Base-by-base conservation (phyloP, 805 yeast species). In the Helenozyma rhizophorensis region DNA sequence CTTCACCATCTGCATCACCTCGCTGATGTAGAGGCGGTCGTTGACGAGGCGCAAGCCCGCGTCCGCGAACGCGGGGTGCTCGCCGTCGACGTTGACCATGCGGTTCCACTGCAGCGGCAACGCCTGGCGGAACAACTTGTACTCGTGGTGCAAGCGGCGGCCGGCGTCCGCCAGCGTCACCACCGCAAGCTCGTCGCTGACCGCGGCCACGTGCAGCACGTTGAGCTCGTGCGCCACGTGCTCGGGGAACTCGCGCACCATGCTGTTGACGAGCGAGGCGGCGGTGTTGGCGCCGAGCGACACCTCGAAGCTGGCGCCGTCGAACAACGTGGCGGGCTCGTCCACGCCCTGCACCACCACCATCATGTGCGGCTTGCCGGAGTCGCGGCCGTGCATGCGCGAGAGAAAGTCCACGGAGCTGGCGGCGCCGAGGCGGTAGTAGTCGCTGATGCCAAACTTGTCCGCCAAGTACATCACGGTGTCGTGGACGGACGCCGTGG, bases 21-120 rank as follows among this genome's bases (percentile, higher is more conserved):
- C 79, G 34, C 56, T 64, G 37, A 72, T 68, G 52, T 65, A 74
- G n/a, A 54, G 43, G 41, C 66, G 63, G 43, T 73, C 77, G 47
- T 61, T 66, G 34, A 72, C 62, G 25, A 58, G 47, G 29, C 53
- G 45, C 42, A 56, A 47, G 28, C 49, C 37, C 29, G 37, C 59
- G 50, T 51, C 43, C 56, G 47, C 45, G 37, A 50, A 27, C 12
- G 15, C 23, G 12, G 45, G 44, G 5, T 45, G 32, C 13, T 28
- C 30, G 9, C 39, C 32, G 16, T 28, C 27, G 12, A 33, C 25
- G 21, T 24, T 33, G 9, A 43, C 39, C 38, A 68, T 49, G 4
- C 39, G 37, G 11, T 41, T 37, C 76, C 76, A 71, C 18, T 65
- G 50, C 10, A 45, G 40, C 13, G 53, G 53, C 44, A 67, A 42